Conservation (phyloP, 1,284 basidiomycete species). For the Moesziomyces sp. region DNA sequence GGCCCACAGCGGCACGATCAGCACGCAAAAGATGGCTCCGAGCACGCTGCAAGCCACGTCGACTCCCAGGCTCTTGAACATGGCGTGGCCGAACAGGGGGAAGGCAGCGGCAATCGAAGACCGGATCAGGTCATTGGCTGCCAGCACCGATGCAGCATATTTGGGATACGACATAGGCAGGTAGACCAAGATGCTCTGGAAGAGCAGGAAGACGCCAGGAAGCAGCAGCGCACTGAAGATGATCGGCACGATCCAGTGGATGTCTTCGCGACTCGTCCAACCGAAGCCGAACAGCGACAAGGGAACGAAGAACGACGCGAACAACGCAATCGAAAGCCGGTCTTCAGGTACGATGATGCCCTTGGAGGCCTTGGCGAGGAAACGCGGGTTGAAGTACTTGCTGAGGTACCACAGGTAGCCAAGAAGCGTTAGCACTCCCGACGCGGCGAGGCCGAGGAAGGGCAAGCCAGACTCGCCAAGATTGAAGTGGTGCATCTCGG, state of each 20-base stretch:
- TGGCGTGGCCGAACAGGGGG: slow-evolving; percentile 43
- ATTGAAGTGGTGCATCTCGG: slow-evolving; percentile 48
- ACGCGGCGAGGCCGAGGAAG: slow-evolving; percentile 40
- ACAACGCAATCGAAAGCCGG: slow-evolving; percentile 68
- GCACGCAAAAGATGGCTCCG: slow-evolving; percentile 30
- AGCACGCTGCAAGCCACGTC: slow-evolving; percentile 41
- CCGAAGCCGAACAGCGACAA: slow-evolving; percentile 70
- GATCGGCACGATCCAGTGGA: slow-evolving; percentile 59
- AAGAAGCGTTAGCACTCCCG: slow-evolving; percentile 18
- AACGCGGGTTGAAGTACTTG: slow-evolving; percentile 37
- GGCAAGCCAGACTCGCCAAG: slow-evolving; percentile 44
- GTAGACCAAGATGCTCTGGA: slow-evolving; percentile 46
- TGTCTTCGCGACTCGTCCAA: slow-evolving; percentile 48
- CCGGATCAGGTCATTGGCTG: slow-evolving; percentile 41
- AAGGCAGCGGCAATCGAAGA: slow-evolving; percentile 38
- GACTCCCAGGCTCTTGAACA: slow-evolving; percentile 44
- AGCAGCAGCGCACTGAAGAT: slow-evolving; percentile 31
- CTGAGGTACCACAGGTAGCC: slow-evolving; percentile 43
- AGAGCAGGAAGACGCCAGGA: slow-evolving; percentile 48
- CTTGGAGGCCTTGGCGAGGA: slow-evolving; percentile 26
- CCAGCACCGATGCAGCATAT: slow-evolving; percentile 33
- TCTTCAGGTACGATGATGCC: slow-evolving; percentile 72
- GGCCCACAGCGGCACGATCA: slow-evolving; percentile 43
- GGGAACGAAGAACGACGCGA: slow-evolving; percentile 78
- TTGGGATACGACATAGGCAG: slow-evolving; percentile 46